Base-by-base conservation (phyloP, 805 yeast species). In the Metahyphopichia silvanorum region DNA sequence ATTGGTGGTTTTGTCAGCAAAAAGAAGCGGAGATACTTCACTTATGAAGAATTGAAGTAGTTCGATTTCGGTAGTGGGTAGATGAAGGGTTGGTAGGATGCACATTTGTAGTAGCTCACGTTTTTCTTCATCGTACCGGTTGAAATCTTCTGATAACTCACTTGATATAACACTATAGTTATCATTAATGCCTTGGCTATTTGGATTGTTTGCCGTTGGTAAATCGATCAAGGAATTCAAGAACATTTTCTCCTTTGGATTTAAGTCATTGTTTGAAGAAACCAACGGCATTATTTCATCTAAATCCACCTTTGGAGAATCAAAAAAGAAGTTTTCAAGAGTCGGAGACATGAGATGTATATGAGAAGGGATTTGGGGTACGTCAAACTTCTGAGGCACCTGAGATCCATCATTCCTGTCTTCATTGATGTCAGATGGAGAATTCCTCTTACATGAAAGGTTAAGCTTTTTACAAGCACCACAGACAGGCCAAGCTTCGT, bases 1-100 rank as follows among this genome's bases (percentile, higher is more conserved):
- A 17, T 49, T 44, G 6, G 49, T 46, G 18, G 54, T 44, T 18
- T 44, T 45, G 34, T 50, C 53, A 4, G 47, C 47, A 37, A 54
- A 54, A 11, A 54, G 26, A 2, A 45, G 34, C 11, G 46, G 43
- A 9, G 53, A 45, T 8, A 54, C 57, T 13, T 50, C 47, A 12
- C 38, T 32, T 18, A 53, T 43, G 29, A 54, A 54, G 35, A 51
- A 49, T 23, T 39, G 37, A 13, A 45, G 16, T 12, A 45, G 34
- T 16, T 37, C 44, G 16, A 34, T 11, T 14, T 45, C 47, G 22
- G 31, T 31, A 7, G 27, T 20, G 5, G 40, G 37, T 15, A 44
- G 3, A 13, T 22, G 18, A 16, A 29, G 11, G 2, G 39, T 12
- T 14, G 30, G 22, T 20, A 36, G 6, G 16, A 25, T 29, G 35